phyloP scores from a whole-genome alignment of 805 yeast genomes.

The Zygotorulaspora sp. region DNA sequence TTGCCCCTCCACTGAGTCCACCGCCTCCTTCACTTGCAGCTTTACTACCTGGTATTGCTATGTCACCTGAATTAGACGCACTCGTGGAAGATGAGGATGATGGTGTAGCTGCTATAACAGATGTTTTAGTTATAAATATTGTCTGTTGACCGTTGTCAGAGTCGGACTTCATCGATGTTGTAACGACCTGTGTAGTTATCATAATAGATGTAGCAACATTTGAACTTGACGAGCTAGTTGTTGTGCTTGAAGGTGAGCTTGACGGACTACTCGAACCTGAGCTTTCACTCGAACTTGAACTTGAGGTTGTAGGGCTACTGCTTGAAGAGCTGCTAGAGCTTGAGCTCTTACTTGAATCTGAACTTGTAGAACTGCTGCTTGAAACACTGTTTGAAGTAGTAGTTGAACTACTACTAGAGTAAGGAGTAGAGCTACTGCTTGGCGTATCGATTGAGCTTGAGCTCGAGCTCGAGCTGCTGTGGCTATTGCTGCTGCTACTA shows the following conservation, averaged over 20 bases:
- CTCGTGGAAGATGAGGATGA: constrained; percentile 15
- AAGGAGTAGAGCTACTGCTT: neutral
- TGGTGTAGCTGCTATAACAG: constrained; percentile 15
- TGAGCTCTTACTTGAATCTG: constrained; percentile 1
- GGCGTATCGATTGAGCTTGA: constrained; percentile 5
- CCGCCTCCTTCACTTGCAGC: constrained; percentile 8
- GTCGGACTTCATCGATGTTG: constrained; percentile 25
- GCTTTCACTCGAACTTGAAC: constrained; percentile 3
- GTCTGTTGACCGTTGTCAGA: constrained; percentile 20
- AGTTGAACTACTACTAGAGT: constrained; percentile 3
- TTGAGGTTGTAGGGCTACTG: constrained; percentile 5
- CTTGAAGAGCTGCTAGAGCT: constrained; percentile 5
- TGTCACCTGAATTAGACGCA: constrained; percentile 1
- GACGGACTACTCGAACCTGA: constrained; percentile 3
- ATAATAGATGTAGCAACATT: constrained; percentile 19
- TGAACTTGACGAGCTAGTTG: constrained; percentile 10
- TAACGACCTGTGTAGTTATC: constrained; percentile 23
- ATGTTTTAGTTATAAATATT: constrained; percentile 27
- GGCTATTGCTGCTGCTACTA: constrained; percentile 18
- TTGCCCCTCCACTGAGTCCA: constrained; percentile 43
- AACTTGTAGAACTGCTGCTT: constrained; percentile 6
- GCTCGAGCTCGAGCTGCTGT: constrained; percentile 15
- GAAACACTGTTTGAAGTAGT: constrained; percentile 4
- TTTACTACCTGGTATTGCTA: neutral
- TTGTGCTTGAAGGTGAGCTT: constrained; percentile 9